A percentile compares a stretch with the other conserved stretches of the same genome.
phyloP scores from a whole-genome alignment of 352 stramenopile species.

The Pythium insidiosum region DNA sequence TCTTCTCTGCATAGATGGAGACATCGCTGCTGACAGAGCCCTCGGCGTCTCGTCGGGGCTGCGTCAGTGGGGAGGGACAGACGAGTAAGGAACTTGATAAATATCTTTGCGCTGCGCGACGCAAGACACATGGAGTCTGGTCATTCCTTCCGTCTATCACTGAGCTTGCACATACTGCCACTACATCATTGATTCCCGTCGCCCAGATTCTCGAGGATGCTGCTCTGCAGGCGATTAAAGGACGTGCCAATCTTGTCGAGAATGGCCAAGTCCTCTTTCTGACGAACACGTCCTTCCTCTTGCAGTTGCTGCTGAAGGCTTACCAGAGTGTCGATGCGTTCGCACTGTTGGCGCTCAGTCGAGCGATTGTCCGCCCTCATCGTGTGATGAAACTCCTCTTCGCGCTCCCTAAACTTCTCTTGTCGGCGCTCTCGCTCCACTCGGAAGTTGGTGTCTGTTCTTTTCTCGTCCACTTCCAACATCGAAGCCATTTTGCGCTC shows the following conservation, averaged over 20 bases:
- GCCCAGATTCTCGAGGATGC: slow-evolving; percentile 77
- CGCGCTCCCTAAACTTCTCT: slow-evolving; percentile 43
- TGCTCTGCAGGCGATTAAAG: slow-evolving; percentile 71
- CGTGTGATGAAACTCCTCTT: slow-evolving; percentile 54
- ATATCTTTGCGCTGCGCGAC: slow-evolving; percentile 18
- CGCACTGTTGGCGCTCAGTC: slow-evolving; percentile 33
- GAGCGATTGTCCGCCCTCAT: slow-evolving; percentile 65
- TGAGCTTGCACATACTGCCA: no score
- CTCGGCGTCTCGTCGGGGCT: neutral
- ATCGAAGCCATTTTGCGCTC: slow-evolving; percentile 80
- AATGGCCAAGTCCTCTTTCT: slow-evolving; percentile 67
- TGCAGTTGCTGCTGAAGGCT: slow-evolving; percentile 40
- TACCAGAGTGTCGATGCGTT: slow-evolving; percentile 40
- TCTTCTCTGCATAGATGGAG: slow-evolving; percentile 14
- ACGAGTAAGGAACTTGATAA: slow-evolving; percentile 22
- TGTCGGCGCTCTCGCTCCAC: slow-evolving; percentile 61
- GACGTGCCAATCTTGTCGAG: slow-evolving; percentile 74
- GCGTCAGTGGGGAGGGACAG: slow-evolving; percentile 14
- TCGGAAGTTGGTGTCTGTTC: slow-evolving; percentile 45
- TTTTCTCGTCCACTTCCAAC: slow-evolving; percentile 57
- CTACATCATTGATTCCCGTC: no score
- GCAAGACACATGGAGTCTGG: no score
- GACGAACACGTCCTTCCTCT: slow-evolving; percentile 35
- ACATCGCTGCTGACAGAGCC: slow-evolving; percentile 14
- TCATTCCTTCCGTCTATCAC: no score